Percentiles rank a stretch among this genome's conserved stretches.
phyloP scores from a whole-genome alignment of 163 green algal species.

The Scenedesmus sp. region DNA sequence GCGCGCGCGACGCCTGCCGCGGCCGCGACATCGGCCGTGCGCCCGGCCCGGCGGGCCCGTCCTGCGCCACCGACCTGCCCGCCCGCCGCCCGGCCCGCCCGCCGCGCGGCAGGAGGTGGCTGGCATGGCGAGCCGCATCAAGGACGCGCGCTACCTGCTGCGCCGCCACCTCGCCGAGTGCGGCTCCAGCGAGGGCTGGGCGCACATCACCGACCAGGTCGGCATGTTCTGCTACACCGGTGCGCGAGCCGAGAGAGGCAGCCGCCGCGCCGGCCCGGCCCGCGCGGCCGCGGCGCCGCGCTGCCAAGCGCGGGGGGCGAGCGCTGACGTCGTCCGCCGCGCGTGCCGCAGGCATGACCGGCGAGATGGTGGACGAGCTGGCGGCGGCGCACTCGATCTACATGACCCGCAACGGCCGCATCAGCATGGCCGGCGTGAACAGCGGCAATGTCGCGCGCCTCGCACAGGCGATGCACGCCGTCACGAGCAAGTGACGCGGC shows the following conservation, averaged over 20 bases:
- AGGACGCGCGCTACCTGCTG: slow-evolving; percentile 76
- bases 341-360: neutral
- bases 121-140: slow-evolving; percentile 86
- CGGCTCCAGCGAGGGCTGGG: slow-evolving; percentile 70
- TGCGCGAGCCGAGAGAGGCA: too few relatives aligned
- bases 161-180: slow-evolving; percentile 64
- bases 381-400: slow-evolving; percentile 81
- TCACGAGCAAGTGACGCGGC: slow-evolving; percentile 62
- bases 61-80: too few relatives aligned
- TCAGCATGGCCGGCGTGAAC: slow-evolving; percentile 90
- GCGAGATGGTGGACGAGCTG: slow-evolving; percentile 75
- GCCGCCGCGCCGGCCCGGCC: too few relatives aligned
- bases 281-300: too few relatives aligned
- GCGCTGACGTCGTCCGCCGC: too few relatives aligned
- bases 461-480: slow-evolving; percentile 81
- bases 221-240: slow-evolving; percentile 79
- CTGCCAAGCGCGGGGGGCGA: too few relatives aligned
- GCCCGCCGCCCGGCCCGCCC: too few relatives aligned
- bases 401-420: slow-evolving; percentile 90
- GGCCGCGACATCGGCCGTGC: too few relatives aligned
- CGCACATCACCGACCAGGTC: slow-evolving; percentile 80
- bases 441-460: slow-evolving; percentile 82
- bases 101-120: slow-evolving; percentile 62
- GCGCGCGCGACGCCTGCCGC: too few relatives aligned
- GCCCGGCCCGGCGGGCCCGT: too few relatives aligned